Base-by-base conservation (phyloP, 495 filamentous ascomycete genomes). In the Penicilliopsis zonata region DNA sequence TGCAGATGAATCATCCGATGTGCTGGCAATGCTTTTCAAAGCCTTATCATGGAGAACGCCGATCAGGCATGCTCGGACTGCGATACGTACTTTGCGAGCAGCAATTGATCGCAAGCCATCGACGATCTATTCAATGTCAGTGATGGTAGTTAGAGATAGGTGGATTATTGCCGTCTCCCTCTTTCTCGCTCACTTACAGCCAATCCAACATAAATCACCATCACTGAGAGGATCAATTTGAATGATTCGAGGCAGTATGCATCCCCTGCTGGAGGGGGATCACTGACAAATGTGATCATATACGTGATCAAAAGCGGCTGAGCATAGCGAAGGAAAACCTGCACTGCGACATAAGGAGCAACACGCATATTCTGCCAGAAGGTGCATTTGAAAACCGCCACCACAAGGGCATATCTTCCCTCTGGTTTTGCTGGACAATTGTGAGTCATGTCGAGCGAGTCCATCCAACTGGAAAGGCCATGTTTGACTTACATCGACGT, bases 141-240 rank as follows among this genome's bases (percentile, higher is more conserved):
- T n/a, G n/a, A n/a, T n/a, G n/a, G 75, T 78, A 15, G 68, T 77
- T 14, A 77, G 61, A 9, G 55, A 55, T 0, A 74, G 68, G 37
- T 70, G 70, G 1, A 63, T 66, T n/a, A 61, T 50, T 37, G 80
- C 72, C 43, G 69, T 64, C 31, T 80, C 69, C 21, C 63, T 46
- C 0, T 53, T 57, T 1, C 33, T 58, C 2, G 21, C 21, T 13
- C 16, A 36, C 23, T 56, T 10, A 79, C 60, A 5, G 71, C 76
- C 15, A 81, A 64, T 0, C 76, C 74, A 17, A 59, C 37, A 37
- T 80, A 82, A 0, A 81, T n/a, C n/a, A n/a, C n/a, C n/a, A n/a
- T n/a, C n/a, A n/a, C n/a, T n/a, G n/a, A n/a, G n/a, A n/a, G n/a
- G n/a, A n/a, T n/a, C n/a, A n/a, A n/a, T n/a, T n/a, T n/a, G n/a